Evolutionary conservation across 225 moss, liverwort and hornwort genomes (phyloP), one percentile per base, ranked within the genome.

Genomic region (Antitrichia curtipendula): DNA sequence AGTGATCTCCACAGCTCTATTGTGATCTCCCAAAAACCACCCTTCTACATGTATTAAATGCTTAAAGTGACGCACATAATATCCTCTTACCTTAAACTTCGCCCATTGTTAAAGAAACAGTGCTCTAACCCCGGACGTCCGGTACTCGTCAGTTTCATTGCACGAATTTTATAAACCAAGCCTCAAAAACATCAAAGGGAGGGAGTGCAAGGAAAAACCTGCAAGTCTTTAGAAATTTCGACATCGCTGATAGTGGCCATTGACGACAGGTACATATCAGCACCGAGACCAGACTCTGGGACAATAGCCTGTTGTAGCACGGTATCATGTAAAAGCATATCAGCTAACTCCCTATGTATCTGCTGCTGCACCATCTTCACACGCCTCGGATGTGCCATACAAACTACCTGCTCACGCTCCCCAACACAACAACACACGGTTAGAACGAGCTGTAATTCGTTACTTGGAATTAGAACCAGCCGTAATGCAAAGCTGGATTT

Each of bases 311-410:
- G 93, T 89, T 95, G 97, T 49, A 99, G 86, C 43, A 99, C 96
- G 60, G 93, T 96, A 87, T 99, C 99, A 88, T 97, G 95, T 81
- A 96, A 86, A 60, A 99, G 95, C 95, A 99, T 96, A 86, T 94
- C 95, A 15, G 97, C 97, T 77, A 99, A 92, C 89, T 99, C 97
- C 88, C 96, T 93, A 86, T 95, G 95, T 49, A 99, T 95, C 87
- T 99, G 97, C 92, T 97, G 97, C 76, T 96, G 94, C 58, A 99
- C 99, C 99, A 99, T 99, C 91, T 99, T 99, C 72, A 99, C 95
- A 86, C 97, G 92, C 90, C 96, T 96, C 43, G 97, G 95, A 84
- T 91, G 93, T 58, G 97, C 99, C 99, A 99, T 99, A 68, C 95
- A 95, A 85, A 96, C 90, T 75, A 97, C 91, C 89, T 92, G 91